A percentile compares a stretch with the other conserved stretches of the same genome.
phyloP scores from a whole-genome alignment of 108 stramenopile species.

The Cyclotella sp. region DNA sequence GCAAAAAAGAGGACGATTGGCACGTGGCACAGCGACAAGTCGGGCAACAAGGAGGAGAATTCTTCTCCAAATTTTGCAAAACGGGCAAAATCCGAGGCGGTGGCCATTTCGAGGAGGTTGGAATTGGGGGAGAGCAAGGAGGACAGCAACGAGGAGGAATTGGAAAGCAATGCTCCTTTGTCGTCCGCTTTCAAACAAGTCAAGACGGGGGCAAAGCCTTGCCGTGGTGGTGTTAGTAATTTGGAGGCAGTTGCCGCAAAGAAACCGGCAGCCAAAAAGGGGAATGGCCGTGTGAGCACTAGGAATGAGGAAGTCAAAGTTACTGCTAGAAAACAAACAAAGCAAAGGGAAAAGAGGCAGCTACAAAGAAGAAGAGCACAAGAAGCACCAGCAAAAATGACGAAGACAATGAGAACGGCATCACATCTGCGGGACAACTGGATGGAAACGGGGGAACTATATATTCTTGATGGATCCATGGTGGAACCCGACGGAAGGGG shows the following conservation, averaged over 20 bases:
- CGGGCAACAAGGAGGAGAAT: neutral
- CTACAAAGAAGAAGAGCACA: too few species aligned
- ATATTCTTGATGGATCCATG: constrained; percentile 95
- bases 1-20: neutral
- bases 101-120: neutral
- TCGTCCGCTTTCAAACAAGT: neutral
- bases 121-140: neutral
- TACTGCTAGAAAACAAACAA: too few species aligned
- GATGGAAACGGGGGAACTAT: too few species aligned
- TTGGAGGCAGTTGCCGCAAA: too few species aligned
- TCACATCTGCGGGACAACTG: too few species aligned
- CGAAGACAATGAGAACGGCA: too few species aligned
- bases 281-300: too few species aligned
- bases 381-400: too few species aligned
- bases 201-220: neutral
- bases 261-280: too few species aligned
- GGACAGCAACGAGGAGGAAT: constrained; percentile 21
- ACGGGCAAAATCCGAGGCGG: neutral
- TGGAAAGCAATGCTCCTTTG: constrained; percentile 25
- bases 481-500: constrained; percentile 65
- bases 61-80: constrained; percentile 18
- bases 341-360: too few species aligned
- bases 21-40: neutral
- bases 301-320: too few species aligned
- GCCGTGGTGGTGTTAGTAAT: neutral